phyloP scores from a whole-genome alignment of 2,329 filamentous ascomycete species.

The Beauveria scarabaeidicola region DNA sequence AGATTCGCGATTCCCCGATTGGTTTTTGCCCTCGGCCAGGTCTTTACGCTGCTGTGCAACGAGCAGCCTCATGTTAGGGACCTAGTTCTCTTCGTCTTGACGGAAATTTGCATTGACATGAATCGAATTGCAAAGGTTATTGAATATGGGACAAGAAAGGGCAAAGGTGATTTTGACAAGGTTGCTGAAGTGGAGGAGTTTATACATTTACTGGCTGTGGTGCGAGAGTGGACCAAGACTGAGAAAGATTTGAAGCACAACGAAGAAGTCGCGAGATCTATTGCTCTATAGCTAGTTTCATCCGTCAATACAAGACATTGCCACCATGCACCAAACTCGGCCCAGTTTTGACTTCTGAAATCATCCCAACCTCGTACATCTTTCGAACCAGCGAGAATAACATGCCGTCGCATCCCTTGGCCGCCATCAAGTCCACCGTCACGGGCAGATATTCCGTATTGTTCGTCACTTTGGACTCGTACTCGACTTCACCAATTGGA shows the following conservation, averaged over 20 bases:
- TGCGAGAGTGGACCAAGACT: background rate
- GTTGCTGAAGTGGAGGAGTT: background rate
- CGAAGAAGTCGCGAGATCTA: background rate
- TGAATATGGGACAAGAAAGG: background rate
- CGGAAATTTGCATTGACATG: background rate
- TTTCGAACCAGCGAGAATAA: constrained; percentile 36
- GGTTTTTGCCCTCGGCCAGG: background rate
- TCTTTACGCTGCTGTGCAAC: background rate
- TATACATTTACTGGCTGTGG: background rate
- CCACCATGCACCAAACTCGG: background rate
- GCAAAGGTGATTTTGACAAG: background rate
- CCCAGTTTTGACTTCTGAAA: constrained; percentile 1
- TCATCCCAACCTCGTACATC: background rate
- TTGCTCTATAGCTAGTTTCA: background rate
- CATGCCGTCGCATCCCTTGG: constrained; percentile 52
- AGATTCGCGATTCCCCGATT: background rate
- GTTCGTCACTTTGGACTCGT: constrained; percentile 30
- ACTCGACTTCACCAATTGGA: constrained; percentile 32
- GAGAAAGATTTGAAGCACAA: background rate
- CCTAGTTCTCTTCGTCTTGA: background rate
- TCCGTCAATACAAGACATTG: background rate
- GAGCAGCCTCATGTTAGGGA: background rate
- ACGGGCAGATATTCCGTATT: constrained; percentile 46
- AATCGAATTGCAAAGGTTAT: background rate
- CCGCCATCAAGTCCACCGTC: constrained; percentile 47